These are phyloP conservation scores for Fusarium compactum DNA, from an alignment of 2,329 filamentous ascomycete genomes.

Conservation along the genomic window DNA sequence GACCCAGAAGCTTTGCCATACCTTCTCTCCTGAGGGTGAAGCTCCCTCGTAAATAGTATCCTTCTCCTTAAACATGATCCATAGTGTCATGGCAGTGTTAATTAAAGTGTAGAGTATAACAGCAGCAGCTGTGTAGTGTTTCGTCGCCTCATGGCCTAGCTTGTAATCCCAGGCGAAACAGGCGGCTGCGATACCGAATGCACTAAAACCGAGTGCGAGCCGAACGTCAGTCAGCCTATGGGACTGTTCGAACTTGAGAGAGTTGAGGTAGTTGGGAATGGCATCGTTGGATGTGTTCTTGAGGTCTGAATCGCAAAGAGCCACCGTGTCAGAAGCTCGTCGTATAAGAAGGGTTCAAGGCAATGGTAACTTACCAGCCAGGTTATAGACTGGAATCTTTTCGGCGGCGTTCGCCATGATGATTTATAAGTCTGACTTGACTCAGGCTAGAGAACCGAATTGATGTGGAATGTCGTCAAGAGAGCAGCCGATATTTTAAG, in stretches of 20 bases:
- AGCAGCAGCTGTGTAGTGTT: constrained; percentile 81
- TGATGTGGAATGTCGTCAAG: constrained; percentile 18
- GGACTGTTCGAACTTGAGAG: constrained; percentile 84
- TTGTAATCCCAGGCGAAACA: constrained; percentile 95
- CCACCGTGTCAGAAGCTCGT: constrained; percentile 46
- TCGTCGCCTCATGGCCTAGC: constrained; percentile 88
- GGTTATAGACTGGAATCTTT: constrained; percentile 75
- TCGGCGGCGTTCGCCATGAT: constrained; percentile 56
- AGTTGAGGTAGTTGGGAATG: constrained; percentile 91
- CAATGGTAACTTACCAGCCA: constrained; percentile 63
- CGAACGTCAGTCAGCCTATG: constrained; percentile 86
- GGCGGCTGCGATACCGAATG: constrained; percentile 82
- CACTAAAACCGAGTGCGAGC: constrained; percentile 83
- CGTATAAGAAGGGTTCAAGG: constrained; percentile 3
- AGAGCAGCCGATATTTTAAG: constrained; percentile 22
- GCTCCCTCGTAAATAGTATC: constrained; percentile 83
- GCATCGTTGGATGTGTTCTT: constrained; percentile 98
- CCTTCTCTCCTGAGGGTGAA: constrained; percentile 73
- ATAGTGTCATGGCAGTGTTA: constrained; percentile 82
- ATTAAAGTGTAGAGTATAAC: constrained; percentile 83
- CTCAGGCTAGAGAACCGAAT: not conserved
- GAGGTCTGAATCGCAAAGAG: constrained; percentile 72
- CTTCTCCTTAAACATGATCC: constrained; percentile 87
- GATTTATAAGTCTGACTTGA: constrained; percentile 7
- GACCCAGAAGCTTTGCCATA: constrained; percentile 59